Percentiles rank a stretch among this genome's conserved stretches.
Conservation (phyloP, 2,329 filamentous ascomycete species). For the Stachybotrys chartarum region DNA sequence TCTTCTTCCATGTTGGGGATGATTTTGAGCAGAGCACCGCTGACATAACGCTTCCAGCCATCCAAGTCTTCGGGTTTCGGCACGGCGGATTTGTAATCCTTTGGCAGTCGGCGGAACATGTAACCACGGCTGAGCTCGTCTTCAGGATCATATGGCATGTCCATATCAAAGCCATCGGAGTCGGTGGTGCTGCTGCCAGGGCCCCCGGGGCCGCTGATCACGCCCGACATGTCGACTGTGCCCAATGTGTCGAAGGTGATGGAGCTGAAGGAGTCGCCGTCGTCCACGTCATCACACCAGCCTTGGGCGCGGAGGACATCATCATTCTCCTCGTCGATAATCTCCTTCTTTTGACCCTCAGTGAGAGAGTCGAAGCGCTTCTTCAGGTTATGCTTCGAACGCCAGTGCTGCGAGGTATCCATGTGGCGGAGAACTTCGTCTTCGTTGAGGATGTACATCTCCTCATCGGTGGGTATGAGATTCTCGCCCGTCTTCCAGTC, state of each 20-base stretch:
- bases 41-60: conserved; percentile 19
- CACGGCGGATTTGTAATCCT: conserved; percentile 2
- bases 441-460: conserved; percentile 45
- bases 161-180: conserved; percentile 8
- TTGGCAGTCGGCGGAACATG: conserved; percentile 15
- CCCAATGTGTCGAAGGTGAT: too few relatives aligned
- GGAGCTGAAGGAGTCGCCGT: neutral
- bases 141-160: conserved; percentile 14
- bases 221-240: too few relatives aligned
- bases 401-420: conserved; percentile 32
- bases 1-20: conserved; percentile 13
- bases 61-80: conserved; percentile 10
- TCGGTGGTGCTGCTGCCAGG: conserved; percentile 1
- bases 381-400: conserved; percentile 36
- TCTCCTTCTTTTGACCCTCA: conserved; percentile 25
- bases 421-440: conserved; percentile 24
- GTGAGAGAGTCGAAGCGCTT: conserved; percentile 32
- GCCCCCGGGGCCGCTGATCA: too few relatives aligned
- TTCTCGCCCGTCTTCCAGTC: conserved; percentile 45
- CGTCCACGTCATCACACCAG: conserved; percentile 15
- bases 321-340: conserved; percentile 28
- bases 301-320: conserved; percentile 25
- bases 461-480: conserved; percentile 39
- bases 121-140: conserved; percentile 25
- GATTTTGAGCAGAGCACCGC: conserved; percentile 14